phyloP scores from a whole-genome alignment of 805 yeast genomes.

The Candida peoriensis region DNA sequence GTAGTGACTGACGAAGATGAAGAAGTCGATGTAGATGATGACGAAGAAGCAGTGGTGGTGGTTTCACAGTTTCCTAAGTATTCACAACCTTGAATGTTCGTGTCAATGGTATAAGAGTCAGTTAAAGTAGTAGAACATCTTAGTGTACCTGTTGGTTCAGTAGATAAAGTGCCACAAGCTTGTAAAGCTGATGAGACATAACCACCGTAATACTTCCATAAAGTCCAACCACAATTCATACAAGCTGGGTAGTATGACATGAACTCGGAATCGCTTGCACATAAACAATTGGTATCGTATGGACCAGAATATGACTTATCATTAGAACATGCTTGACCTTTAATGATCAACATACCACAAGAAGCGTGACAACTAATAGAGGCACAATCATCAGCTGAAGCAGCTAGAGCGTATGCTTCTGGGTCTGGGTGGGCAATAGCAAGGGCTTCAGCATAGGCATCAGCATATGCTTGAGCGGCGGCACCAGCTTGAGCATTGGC shows the following conservation, averaged over 20 bases:
- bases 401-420: constrained; percentile 5
- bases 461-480: constrained; percentile 5
- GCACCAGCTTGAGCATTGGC: constrained; percentile 5
- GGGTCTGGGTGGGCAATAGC: constrained; percentile 7
- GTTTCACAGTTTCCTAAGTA: constrained; percentile 9
- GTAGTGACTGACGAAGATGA: constrained; percentile 8
- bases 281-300: constrained; percentile 22
- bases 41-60: constrained; percentile 12
- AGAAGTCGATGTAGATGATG: constrained; percentile 9
- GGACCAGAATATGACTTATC: constrained; percentile 10
- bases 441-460: constrained; percentile 6
- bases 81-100: constrained; percentile 6
- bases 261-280: constrained; percentile 22
- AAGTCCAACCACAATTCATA: constrained; percentile 31
- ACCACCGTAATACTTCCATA: constrained; percentile 27
- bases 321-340: constrained; percentile 2
- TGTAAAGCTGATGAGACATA: constrained; percentile 24
- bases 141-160: constrained; percentile 14
- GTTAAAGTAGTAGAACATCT: constrained; percentile 11
- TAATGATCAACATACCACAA: constrained; percentile 5
- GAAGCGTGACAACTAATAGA: constrained; percentile 6
- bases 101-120: constrained; percentile 5
- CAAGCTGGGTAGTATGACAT: constrained; percentile 22
- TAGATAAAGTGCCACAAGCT: constrained; percentile 21
- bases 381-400: constrained; percentile 7